Conservation (phyloP, 352 stramenopile species). For the Pythium phragmitis region DNA sequence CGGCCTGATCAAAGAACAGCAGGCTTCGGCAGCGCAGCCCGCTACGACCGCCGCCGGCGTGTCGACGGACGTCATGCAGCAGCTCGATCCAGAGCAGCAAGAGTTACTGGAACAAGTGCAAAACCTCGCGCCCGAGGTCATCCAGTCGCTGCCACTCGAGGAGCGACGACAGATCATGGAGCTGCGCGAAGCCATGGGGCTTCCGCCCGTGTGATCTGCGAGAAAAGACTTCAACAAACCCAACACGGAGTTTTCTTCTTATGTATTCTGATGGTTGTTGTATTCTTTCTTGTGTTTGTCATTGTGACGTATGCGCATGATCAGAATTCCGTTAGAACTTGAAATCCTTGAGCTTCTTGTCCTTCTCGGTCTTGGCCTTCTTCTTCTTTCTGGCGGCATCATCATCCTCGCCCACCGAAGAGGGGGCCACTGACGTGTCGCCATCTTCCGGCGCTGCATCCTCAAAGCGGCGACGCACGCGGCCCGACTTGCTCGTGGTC, state of each 20-base stretch:
- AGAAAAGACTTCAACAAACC: background rate
- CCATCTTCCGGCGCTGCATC: slow-evolving; percentile 37
- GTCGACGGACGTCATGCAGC: slow-evolving; percentile 62
- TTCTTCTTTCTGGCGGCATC: slow-evolving; percentile 69
- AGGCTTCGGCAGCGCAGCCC: slow-evolving; percentile 30
- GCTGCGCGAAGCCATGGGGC: slow-evolving; percentile 72
- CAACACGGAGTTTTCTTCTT: background rate
- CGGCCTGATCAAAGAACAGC: slow-evolving; percentile 60
- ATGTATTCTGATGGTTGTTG: background rate
- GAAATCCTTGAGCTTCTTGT: slow-evolving; percentile 84
- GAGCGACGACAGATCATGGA: slow-evolving; percentile 85
- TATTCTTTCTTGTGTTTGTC: slow-evolving; percentile 17
- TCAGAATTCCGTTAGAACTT: slow-evolving; percentile 56
- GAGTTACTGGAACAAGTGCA: slow-evolving; percentile 78
- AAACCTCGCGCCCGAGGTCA: slow-evolving; percentile 78
- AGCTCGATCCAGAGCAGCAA: slow-evolving; percentile 76
- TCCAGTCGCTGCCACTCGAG: slow-evolving; percentile 67
- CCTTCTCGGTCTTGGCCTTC: slow-evolving; percentile 72
- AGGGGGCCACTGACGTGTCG: slow-evolving; percentile 27
- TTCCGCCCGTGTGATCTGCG: slow-evolving; percentile 47
- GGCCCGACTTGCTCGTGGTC: slow-evolving; percentile 44
- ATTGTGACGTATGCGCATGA: background rate
- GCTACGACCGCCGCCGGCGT: slow-evolving; percentile 60
- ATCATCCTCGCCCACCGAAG: slow-evolving; percentile 41
- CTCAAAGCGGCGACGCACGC: slow-evolving; percentile 71